A percentile compares a stretch with the other conserved stretches of the same genome.
phyloP scores from a whole-genome alignment of 139 green algal species.

The Zygnema cylindricum region DNA sequence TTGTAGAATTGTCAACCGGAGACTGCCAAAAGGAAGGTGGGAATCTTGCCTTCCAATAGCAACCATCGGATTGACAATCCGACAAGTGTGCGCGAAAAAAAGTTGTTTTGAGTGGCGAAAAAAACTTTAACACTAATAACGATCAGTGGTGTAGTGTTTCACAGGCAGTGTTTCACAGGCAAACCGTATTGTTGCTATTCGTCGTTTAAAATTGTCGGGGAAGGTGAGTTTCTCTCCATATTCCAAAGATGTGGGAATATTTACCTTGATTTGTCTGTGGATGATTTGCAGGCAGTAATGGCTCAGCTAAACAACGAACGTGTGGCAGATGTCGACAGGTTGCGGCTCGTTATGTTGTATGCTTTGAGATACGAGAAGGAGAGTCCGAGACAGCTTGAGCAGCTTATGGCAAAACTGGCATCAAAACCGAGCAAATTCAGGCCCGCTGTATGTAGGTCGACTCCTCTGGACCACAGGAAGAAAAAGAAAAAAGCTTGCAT shows the following conservation, averaged over 20 bases:
- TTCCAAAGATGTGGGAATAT: too few species aligned
- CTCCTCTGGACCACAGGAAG: not conserved
- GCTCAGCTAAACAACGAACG: slow-evolving; percentile 24
- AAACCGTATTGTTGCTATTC: too few species aligned
- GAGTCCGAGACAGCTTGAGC: slow-evolving; percentile 57
- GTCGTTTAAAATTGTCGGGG: too few species aligned
- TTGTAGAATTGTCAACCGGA: too few species aligned
- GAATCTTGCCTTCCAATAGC: too few species aligned
- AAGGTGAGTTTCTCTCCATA: too few species aligned
- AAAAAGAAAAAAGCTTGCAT: slow-evolving; percentile 2
- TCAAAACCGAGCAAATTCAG: slow-evolving; percentile 38
- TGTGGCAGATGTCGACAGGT: slow-evolving; percentile 67
- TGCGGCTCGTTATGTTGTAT: slow-evolving; percentile 87
- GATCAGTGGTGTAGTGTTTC: not conserved
- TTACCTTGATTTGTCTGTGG: too few species aligned
- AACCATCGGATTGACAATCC: too few species aligned
- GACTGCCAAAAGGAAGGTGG: too few species aligned
- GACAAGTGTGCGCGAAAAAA: too few species aligned
- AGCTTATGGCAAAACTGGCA: slow-evolving; percentile 51
- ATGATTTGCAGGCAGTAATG: slow-evolving; percentile 31
- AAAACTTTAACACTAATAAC: too few species aligned
- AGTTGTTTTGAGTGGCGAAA: too few species aligned
- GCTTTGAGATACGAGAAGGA: slow-evolving; percentile 87
- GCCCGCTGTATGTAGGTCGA: slow-evolving; percentile 25
- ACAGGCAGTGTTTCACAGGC: not conserved